A percentile compares a stretch with the other conserved stretches of the same genome.
These are phyloP conservation scores for Mortierella sp. DNA, from an alignment of 371 early-diverging fungal species.

Conservation along the genomic window DNA sequence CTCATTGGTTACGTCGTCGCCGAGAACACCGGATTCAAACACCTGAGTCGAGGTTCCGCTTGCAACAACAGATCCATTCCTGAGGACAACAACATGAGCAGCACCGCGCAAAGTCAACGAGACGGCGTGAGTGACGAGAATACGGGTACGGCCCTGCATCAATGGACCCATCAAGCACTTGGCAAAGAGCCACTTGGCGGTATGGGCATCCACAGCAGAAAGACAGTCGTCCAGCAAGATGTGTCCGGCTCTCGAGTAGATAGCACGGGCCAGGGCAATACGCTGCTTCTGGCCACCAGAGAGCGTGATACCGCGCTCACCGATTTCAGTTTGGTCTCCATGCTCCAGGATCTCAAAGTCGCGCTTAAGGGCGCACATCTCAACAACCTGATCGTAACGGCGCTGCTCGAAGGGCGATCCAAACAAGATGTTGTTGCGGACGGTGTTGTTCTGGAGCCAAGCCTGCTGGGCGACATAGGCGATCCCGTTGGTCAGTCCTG, in stretches of 20 bases:
- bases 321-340: constrained; percentile 92
- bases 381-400: constrained; percentile 73
- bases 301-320: constrained; percentile 89
- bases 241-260: constrained; percentile 77
- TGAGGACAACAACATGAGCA: constrained; percentile 78
- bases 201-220: constrained; percentile 89
- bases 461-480: constrained; percentile 87
- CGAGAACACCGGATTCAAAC: constrained; percentile 62
- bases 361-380: constrained; percentile 79
- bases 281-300: constrained; percentile 93
- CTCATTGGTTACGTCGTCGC: constrained; percentile 62
- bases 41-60: constrained; percentile 69
- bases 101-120: constrained; percentile 79
- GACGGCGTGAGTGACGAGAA: constrained; percentile 91
- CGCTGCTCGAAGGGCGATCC: constrained; percentile 77
- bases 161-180: constrained; percentile 76
- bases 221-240: constrained; percentile 87
- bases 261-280: constrained; percentile 84
- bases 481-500: constrained; percentile 63
- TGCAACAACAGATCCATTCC: constrained; percentile 73
- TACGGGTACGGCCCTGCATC: constrained; percentile 81
- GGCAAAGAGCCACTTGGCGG: constrained; percentile 83
- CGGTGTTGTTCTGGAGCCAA: constrained; percentile 86
- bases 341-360: constrained; percentile 86
- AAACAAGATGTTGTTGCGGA: constrained; percentile 88